Conservation (phyloP, 1,284 basidiomycete genomes). For the Pyrrhoderma noxium region DNA sequence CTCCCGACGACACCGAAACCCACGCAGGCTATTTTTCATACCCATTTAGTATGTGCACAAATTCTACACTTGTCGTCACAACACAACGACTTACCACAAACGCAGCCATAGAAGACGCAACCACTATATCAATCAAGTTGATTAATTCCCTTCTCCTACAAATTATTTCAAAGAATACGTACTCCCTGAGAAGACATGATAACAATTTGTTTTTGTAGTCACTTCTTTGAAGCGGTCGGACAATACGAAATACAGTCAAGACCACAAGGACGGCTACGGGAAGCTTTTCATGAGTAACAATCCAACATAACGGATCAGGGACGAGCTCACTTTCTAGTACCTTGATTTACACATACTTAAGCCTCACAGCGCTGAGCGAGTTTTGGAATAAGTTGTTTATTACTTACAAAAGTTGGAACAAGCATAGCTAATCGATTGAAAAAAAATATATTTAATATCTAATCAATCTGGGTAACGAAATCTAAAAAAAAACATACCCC, state of each 20-base stretch:
- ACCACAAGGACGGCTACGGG: conserved; percentile 8
- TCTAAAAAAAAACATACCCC: conserved; percentile 6
- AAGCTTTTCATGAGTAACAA: background rate
- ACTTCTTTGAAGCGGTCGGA: conserved; percentile 7
- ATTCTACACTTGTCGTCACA: too few relatives aligned
- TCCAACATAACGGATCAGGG: background rate
- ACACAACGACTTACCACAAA: conserved; percentile 14
- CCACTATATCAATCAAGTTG: conserved; percentile 1
- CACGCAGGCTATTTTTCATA: conserved; percentile 1
- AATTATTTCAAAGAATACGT: background rate
- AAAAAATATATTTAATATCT: background rate
- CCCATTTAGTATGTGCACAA: too few relatives aligned
- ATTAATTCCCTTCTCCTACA: background rate
- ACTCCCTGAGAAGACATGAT: conserved; percentile 13
- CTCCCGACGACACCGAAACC: conserved; percentile 14
- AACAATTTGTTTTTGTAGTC: conserved; percentile 11
- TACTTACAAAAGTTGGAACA: conserved; percentile 14
- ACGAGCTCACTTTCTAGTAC: conserved; percentile 11
- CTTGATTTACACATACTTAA: background rate
- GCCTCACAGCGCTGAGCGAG: background rate
- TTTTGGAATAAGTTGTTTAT: background rate
- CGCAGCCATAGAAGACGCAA: conserved; percentile 13
- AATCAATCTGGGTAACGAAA: background rate
- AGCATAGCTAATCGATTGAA: conserved; percentile 7
- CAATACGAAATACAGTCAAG: conserved; percentile 6